A percentile compares a stretch with the other conserved stretches of the same genome.
Evolutionary conservation across 306 rosid genomes (phyloP).

Genomic region (Vigna mungo): DNA sequence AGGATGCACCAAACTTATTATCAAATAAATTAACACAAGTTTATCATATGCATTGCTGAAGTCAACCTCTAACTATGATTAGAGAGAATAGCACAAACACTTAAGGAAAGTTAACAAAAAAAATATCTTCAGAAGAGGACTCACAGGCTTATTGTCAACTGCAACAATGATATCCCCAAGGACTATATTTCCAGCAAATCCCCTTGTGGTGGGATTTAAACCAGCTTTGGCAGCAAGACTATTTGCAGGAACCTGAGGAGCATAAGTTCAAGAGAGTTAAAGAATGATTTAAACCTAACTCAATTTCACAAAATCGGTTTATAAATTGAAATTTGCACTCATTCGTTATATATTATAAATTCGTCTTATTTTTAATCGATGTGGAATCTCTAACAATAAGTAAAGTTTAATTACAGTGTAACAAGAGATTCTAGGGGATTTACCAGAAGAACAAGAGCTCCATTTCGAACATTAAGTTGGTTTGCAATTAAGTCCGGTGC

Average conservation of each 20-base stretch:
- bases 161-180: conserved; percentile 89
- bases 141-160: conserved; percentile 83
- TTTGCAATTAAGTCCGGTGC: conserved; percentile 86
- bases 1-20: conserved; percentile 21
- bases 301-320: too few relatives aligned
- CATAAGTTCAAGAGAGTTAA: conserved; percentile 15
- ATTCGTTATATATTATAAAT: too few relatives aligned
- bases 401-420: conserved; percentile 20
- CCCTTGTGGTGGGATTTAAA: conserved; percentile 80
- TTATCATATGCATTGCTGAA: background rate
- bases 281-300: background rate
- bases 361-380: too few relatives aligned
- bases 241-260: conserved; percentile 76
- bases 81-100: too few relatives aligned
- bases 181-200: conserved; percentile 85
- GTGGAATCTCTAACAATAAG: too few relatives aligned
- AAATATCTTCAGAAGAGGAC: conserved; percentile 45
- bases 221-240: conserved; percentile 89
- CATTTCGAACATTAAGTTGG: conserved; percentile 91
- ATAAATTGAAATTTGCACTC: too few relatives aligned
- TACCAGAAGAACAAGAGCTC: conserved; percentile 91
- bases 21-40: background rate
- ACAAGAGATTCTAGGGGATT: conserved; percentile 8
- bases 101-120: conserved; percentile 5
- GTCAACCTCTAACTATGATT: too few relatives aligned